Percentiles rank a stretch among this genome's conserved stretches.
phyloP scores from a whole-genome alignment of 2,329 filamentous ascomycete species.

The Chaetomium strumarium region DNA sequence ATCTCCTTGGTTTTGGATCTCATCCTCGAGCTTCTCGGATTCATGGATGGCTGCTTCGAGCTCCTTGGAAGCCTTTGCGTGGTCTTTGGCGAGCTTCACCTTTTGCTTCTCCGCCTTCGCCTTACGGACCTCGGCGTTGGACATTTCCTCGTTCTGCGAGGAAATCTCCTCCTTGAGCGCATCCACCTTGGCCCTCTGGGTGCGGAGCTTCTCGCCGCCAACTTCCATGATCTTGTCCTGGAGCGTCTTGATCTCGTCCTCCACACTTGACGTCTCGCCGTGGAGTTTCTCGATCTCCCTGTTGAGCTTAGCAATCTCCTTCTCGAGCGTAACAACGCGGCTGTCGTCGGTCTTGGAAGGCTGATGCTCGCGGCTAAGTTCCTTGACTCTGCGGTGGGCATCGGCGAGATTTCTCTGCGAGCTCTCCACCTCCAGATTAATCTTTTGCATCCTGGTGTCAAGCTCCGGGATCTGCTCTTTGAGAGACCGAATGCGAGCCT shows the following conservation, averaged over 20 bases:
- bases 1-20: slow-evolving; percentile 70
- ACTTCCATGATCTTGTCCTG: slow-evolving; percentile 99
- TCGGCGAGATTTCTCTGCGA: slow-evolving; percentile 78
- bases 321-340: slow-evolving; percentile 66
- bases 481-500: slow-evolving; percentile 64
- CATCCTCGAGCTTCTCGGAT: slow-evolving; percentile 69
- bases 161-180: slow-evolving; percentile 79
- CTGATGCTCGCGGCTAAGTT: slow-evolving; percentile 74
- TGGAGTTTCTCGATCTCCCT: slow-evolving; percentile 75
- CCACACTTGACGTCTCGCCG: slow-evolving; percentile 79
- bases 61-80: slow-evolving; percentile 72
- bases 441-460: slow-evolving; percentile 88
- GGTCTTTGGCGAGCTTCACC: slow-evolving; percentile 78
- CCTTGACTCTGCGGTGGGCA: slow-evolving; percentile 76
- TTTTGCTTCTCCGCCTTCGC: slow-evolving; percentile 93
- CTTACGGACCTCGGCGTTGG: slow-evolving; percentile 78
- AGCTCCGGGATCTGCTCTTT: slow-evolving; percentile 74
- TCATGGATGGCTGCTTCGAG: slow-evolving; percentile 66
- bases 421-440: slow-evolving; percentile 81
- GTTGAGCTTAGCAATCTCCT: slow-evolving; percentile 68
- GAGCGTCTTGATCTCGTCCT: slow-evolving; percentile 85
- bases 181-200: slow-evolving; percentile 88
- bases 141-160: slow-evolving; percentile 73
- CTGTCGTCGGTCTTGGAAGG: slow-evolving; percentile 74
- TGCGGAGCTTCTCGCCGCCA: slow-evolving; percentile 84